Conservation (phyloP, 2,329 filamentous ascomycete genomes). For the Claviceps cyperi region DNA sequence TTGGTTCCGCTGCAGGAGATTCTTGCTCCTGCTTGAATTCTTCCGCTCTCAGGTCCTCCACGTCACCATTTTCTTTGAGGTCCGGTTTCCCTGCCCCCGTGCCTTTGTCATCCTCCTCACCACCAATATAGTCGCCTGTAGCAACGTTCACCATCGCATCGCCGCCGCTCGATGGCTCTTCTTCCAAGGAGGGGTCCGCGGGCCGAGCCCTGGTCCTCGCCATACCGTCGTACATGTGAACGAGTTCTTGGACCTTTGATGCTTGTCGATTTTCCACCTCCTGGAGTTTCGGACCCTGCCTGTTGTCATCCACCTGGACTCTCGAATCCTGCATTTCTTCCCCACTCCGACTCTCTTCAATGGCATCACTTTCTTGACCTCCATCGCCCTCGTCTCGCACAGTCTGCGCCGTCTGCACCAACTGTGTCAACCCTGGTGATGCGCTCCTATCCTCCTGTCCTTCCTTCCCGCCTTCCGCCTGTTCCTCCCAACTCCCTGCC, state of each 20-base stretch:
- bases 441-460: slow-evolving; percentile 1
- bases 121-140: neutral
- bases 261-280: slow-evolving; percentile 12
- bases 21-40: neutral
- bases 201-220: slow-evolving; percentile 8
- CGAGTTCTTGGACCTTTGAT: slow-evolving; percentile 36
- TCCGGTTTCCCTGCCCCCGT: neutral
- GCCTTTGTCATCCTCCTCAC: neutral
- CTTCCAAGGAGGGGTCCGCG: neutral
- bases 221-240: slow-evolving; percentile 35
- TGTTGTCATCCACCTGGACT: no score
- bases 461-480: neutral
- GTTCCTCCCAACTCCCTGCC: neutral
- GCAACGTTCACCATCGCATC: neutral
- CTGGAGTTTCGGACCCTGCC: neutral
- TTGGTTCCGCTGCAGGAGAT: neutral
- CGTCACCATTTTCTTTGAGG: neutral
- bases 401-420: neutral
- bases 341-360: no score
- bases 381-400: slow-evolving; percentile 8
- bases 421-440: slow-evolving; percentile 8
- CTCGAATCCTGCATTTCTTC: no score
- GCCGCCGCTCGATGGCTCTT: neutral
- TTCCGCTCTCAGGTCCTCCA: neutral
- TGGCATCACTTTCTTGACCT: neutral